These are phyloP conservation scores for Huiozyma naganishii DNA, from an alignment of 805 yeast genomes.

Conservation along the genomic window DNA sequence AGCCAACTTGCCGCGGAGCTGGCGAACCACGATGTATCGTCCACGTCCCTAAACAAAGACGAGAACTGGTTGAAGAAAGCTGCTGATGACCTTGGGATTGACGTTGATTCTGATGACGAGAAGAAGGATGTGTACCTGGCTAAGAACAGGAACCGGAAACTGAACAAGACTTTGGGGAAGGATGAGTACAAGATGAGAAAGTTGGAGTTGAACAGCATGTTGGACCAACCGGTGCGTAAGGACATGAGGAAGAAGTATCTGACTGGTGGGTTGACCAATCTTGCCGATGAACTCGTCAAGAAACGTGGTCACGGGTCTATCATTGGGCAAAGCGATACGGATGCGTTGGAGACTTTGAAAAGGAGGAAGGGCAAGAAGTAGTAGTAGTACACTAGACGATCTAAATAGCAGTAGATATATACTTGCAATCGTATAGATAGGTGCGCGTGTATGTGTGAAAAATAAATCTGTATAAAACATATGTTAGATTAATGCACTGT, in stretches of 20 bases:
- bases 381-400: not conserved
- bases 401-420: not conserved
- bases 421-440: not conserved
- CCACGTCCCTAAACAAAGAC: conserved; percentile 53
- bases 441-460: not conserved
- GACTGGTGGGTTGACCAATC: conserved; percentile 66
- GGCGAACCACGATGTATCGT: conserved; percentile 59
- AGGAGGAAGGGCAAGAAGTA: conserved; percentile 7
- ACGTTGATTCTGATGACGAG: conserved; percentile 53
- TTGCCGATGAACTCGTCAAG: conserved; percentile 66
- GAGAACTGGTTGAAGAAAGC: conserved; percentile 79
- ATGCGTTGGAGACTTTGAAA: conserved; percentile 57
- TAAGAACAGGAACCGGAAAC: conserved; percentile 48
- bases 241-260: conserved; percentile 60
- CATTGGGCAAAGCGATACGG: conserved; percentile 55
- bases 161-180: conserved; percentile 41
- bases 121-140: conserved; percentile 41
- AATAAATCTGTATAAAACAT: not conserved
- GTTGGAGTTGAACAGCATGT: conserved; percentile 41
- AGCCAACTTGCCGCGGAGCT: conserved; percentile 58
- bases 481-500: not conserved
- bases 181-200: conserved; percentile 38
- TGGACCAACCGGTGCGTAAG: conserved; percentile 47
- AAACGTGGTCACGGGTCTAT: conserved; percentile 58
- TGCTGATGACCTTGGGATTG: conserved; percentile 87